Conservation (phyloP, 805 yeast species). For the Naumovozyma dairenensis region DNA sequence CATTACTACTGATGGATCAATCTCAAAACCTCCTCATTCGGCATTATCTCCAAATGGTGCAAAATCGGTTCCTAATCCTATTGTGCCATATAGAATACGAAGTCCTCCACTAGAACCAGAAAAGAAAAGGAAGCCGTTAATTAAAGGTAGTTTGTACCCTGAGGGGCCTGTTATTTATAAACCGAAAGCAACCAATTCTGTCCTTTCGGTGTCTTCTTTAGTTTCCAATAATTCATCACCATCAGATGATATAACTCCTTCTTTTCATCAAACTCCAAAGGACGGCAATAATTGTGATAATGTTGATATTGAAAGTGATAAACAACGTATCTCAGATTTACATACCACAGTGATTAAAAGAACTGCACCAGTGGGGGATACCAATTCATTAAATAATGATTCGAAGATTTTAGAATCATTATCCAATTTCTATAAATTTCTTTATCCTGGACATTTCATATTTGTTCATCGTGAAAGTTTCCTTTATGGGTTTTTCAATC, state of each 20-base stretch:
- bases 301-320: conserved; percentile 2
- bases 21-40: no score
- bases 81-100: neutral
- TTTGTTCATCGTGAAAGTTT: conserved; percentile 58
- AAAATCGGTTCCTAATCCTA: neutral
- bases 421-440: conserved; percentile 47
- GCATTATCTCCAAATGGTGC: no score
- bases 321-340: conserved; percentile 26
- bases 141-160: conserved; percentile 28
- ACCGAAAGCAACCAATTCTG: conserved; percentile 4
- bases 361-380: conserved; percentile 6
- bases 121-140: conserved; percentile 15
- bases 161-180: conserved; percentile 26
- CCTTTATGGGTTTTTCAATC: conserved; percentile 49
- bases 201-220: conserved; percentile 9
- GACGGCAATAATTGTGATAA: neutral
- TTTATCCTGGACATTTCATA: conserved; percentile 53
- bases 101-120: conserved; percentile 2
- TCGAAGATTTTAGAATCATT: conserved; percentile 23
- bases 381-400: conserved; percentile 22
- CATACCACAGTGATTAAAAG: conserved; percentile 27
- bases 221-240: conserved; percentile 8
- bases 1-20: no score
- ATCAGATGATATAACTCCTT: neutral
- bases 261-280: neutral